Conservation (phyloP, 352 stramenopile species). For the Peronospora belbahrii region DNA sequence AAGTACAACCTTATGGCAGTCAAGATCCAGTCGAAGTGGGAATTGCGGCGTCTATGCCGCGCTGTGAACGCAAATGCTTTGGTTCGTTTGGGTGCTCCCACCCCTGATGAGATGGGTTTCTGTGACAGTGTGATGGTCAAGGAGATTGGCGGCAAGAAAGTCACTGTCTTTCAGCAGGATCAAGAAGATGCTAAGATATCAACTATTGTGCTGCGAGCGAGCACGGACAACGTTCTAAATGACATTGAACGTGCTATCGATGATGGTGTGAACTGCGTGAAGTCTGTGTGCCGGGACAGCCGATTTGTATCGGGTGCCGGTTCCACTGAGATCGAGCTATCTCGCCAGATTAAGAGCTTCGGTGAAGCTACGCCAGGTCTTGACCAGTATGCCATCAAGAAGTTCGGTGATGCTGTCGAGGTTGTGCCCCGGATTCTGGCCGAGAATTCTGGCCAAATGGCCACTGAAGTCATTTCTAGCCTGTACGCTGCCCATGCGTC, state of each 20-base stretch:
- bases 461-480: slow-evolving; percentile 89
- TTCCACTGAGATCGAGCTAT: slow-evolving; percentile 95
- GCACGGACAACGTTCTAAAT: slow-evolving; percentile 95
- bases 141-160: slow-evolving; percentile 94
- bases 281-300: slow-evolving; percentile 90
- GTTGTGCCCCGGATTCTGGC: slow-evolving; percentile 96
- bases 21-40: slow-evolving; percentile 98
- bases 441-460: slow-evolving; percentile 96
- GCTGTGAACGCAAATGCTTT: slow-evolving; percentile 95
- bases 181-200: slow-evolving; percentile 92
- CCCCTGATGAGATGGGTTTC: slow-evolving; percentile 97
- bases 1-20: slow-evolving; percentile 96
- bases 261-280: slow-evolving; percentile 96
- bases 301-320: slow-evolving; percentile 93
- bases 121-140: slow-evolving; percentile 90
- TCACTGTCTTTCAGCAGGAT: slow-evolving; percentile 94
- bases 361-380: slow-evolving; percentile 94
- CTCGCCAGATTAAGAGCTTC: slow-evolving; percentile 90
- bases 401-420: slow-evolving; percentile 97
- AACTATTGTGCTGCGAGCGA: slow-evolving; percentile 92
- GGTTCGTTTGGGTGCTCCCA: slow-evolving; percentile 94
- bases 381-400: slow-evolving; percentile 99
- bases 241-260: slow-evolving; percentile 98
- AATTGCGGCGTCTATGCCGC: slow-evolving; percentile 95
- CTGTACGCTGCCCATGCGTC: slow-evolving; percentile 92